These are phyloP conservation scores for Collybiopsis luxurians DNA, from an alignment of 768 basidiomycete species.

Conservation along the genomic window DNA sequence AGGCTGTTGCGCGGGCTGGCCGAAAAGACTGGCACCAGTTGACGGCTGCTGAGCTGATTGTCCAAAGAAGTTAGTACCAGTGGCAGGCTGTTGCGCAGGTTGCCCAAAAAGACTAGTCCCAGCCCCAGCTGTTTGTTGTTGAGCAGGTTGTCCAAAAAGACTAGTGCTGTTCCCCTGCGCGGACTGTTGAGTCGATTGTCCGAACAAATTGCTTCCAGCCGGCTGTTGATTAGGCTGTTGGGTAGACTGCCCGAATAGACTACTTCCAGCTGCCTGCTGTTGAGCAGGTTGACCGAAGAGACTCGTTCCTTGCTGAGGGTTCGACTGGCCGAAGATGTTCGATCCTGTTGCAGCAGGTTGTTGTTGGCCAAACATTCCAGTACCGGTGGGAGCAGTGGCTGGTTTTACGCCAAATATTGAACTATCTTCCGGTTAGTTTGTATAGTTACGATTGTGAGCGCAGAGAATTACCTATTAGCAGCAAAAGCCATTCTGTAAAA, in stretches of 20 bases:
- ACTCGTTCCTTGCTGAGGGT: constrained; percentile 18
- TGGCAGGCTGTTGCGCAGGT: constrained; percentile 21
- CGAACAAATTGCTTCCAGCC: constrained; percentile 14
- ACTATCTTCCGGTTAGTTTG: background rate
- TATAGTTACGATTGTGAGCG: background rate
- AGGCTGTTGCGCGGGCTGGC: constrained; percentile 2
- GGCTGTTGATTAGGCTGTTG: constrained; percentile 20
- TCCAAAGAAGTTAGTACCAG: constrained; percentile 16
- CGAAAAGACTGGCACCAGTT: constrained; percentile 2
- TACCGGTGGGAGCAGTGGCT: constrained; percentile 17
- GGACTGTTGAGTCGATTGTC: constrained; percentile 16
- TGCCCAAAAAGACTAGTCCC: constrained; percentile 6
- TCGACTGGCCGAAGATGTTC: constrained; percentile 23
- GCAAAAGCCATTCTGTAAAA: constrained; percentile 13
- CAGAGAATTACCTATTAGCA: constrained; percentile 1
- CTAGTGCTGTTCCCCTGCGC: constrained; percentile 14
- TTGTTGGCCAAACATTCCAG: constrained; percentile 15
- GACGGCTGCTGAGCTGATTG: constrained; percentile 6
- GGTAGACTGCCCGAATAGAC: constrained; percentile 19
- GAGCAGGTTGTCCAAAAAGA: constrained; percentile 20
- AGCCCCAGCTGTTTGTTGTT: constrained; percentile 12
- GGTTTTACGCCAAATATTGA: constrained; percentile 41
- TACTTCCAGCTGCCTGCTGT: constrained; percentile 11
- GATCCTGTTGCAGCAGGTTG: constrained; percentile 18
- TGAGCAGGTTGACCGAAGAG: constrained; percentile 21